phyloP scores from a whole-genome alignment of 495 filamentous ascomycete species.

The Neurospora terricola region DNA sequence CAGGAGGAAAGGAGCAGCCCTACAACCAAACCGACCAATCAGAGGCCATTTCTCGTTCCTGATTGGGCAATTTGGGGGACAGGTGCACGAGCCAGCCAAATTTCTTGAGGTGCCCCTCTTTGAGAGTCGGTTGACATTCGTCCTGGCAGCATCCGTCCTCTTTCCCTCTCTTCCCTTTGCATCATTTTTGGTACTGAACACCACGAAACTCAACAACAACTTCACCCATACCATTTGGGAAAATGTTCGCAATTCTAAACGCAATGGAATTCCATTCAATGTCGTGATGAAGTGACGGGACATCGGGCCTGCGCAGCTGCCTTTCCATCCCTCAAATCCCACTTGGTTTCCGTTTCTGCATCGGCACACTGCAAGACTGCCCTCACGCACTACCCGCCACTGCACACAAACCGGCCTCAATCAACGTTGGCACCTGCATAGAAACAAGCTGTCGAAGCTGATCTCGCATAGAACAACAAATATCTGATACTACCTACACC shows the following conservation, averaged over 20 bases:
- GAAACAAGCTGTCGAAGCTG: not conserved
- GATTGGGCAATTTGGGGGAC: not conserved
- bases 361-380: not conserved
- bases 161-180: not conserved
- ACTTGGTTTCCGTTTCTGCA: not conserved
- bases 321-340: not conserved
- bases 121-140: not conserved
- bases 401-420: not conserved
- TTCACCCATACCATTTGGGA: not conserved
- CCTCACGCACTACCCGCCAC: not conserved
- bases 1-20: not conserved
- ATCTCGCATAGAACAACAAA: not conserved
- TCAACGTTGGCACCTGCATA: not conserved
- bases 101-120: not conserved
- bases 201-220: not conserved
- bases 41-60: not conserved
- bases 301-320: not conserved
- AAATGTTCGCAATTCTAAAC: not conserved
- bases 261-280: not conserved
- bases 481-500: not conserved
- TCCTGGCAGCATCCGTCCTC: not conserved
- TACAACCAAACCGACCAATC: not conserved
- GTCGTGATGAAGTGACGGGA: not conserved
- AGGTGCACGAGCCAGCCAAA: not conserved
- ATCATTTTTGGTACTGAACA: not conserved